Evolutionary conservation across 2,329 filamentous ascomycete species (phyloP).

Genomic region (Hypomyces perniciosus): DNA sequence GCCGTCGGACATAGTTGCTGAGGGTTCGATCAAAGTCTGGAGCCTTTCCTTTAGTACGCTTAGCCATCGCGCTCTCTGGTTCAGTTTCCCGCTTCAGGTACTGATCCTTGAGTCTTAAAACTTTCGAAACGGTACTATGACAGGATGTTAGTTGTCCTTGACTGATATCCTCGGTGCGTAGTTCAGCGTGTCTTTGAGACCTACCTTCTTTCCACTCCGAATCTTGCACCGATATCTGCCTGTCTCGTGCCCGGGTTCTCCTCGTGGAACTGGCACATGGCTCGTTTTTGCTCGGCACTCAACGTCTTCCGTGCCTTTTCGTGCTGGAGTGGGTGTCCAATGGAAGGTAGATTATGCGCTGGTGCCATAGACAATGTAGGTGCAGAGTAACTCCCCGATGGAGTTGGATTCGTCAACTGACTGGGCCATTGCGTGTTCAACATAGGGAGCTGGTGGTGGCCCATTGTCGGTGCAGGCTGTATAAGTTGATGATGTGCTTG

Average conservation of each 20-base stretch:
- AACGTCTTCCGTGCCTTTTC: slow-evolving; percentile 76
- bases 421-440: slow-evolving; percentile 75
- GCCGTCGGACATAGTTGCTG: slow-evolving; percentile 78
- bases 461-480: slow-evolving; percentile 36
- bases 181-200: slow-evolving; percentile 15
- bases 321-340: slow-evolving; percentile 32
- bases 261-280: slow-evolving; percentile 91
- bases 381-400: slow-evolving; percentile 48
- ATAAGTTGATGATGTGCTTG: slow-evolving; percentile 28
- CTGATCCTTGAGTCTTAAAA: slow-evolving; percentile 88
- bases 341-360: slow-evolving; percentile 44
- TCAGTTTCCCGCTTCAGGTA: slow-evolving; percentile 81
- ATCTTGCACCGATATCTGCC: slow-evolving; percentile 90
- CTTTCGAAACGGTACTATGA: slow-evolving; percentile 92
- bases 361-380: slow-evolving; percentile 55
- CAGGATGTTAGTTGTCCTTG: slow-evolving; percentile 17
- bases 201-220: slow-evolving; percentile 97
- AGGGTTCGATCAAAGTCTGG: slow-evolving; percentile 91
- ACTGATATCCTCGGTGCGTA: slow-evolving; percentile 22
- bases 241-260: slow-evolving; percentile 89
- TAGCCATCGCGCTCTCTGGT: slow-evolving; percentile 59
- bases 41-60: slow-evolving; percentile 75
- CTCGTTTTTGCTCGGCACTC: slow-evolving; percentile 81
- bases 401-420: slow-evolving; percentile 66
- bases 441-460: slow-evolving; percentile 58